Percentiles rank a stretch among this genome's conserved stretches.
These are phyloP conservation scores for Stentor roeselii DNA, from an alignment of 73 alveolate species.

Conservation along the genomic window DNA sequence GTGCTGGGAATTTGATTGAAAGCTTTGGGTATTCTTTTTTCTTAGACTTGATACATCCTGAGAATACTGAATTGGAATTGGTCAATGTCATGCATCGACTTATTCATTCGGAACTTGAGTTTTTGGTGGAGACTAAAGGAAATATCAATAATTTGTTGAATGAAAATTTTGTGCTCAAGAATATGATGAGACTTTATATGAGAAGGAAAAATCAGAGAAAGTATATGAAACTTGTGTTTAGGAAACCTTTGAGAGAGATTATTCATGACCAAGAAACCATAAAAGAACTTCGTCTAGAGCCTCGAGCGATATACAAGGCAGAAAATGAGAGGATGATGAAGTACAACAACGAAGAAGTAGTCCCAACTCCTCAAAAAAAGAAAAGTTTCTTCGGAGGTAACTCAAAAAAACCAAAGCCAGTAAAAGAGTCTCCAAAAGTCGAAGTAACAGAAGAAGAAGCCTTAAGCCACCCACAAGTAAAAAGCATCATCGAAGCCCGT, in stretches of 20 bases:
- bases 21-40: slow-evolving; percentile 22
- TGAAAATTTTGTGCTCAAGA: slow-evolving; percentile 13
- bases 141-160: not conserved
- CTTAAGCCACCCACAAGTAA: not conserved
- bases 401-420: not conserved
- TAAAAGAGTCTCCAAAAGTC: not conserved
- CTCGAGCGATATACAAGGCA: not conserved
- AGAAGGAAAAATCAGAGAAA: slow-evolving; percentile 23
- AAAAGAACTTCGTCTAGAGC: slow-evolving; percentile 11
- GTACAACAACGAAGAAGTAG: slow-evolving; percentile 3
- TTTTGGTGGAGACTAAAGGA: not conserved
- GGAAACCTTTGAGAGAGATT: slow-evolving; percentile 1
- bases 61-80: slow-evolving; percentile 11
- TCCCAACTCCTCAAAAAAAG: not conserved
- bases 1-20: not conserved
- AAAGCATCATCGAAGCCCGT: not conserved
- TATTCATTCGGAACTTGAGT: not conserved
- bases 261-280: slow-evolving; percentile 7
- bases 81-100: slow-evolving; percentile 12
- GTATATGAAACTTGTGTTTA: slow-evolving; percentile 16
- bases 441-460: slow-evolving; percentile 22
- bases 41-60: slow-evolving; percentile 19
- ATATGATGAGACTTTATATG: slow-evolving; percentile 16
- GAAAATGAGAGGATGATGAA: not conserved
- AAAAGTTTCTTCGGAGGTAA: not conserved